Evolutionary conservation across 108 stramenopile species (phyloP), one percentile per base, ranked within the genome.

Genomic region (Nitzschia inconspicua): DNA sequence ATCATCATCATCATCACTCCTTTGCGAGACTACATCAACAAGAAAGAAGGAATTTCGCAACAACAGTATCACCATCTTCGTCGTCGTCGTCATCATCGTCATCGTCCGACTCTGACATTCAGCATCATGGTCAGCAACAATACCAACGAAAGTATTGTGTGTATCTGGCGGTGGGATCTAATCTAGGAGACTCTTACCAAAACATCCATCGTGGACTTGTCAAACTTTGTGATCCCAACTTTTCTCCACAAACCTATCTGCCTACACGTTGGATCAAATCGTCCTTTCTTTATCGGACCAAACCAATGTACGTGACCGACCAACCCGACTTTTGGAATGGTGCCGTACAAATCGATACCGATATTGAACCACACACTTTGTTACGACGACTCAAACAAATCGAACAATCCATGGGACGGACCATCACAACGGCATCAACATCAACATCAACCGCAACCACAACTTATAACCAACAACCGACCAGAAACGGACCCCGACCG

Each of bases 301-400:
- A 72, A 36, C 91, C 96, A 4, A 88, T 91, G 91, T 91, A 94
- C 65, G 79, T 94, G 29, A 76, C 73, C 13, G 82, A 97, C 60
- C 94, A 95, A 63, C 81, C 91, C 1, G 32, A 60, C 11, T 97
- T 95, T 70, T 44, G 91, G 36, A 97, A 97, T 66, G 96, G 90
- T 11, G 94, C 79, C 6, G 72, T 93, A 1, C 70, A 78, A 42
- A 26, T 95, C 1, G 83, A 91, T 62, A 92, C 90, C 3, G 52
- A 57, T 7, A 54, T 88, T 0, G 22, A 60, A 5, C 89, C 93
- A 34, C 40, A 47, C 3, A 63, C 80, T 16, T 57, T 95, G 44
- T 60, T 95, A 20, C 24, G 48, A 1, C 53, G 56, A 25, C 23
- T 89, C 24, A 95, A 95, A 60, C 13, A 40, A 9, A 62, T 94